Evolutionary conservation across 805 yeast species (phyloP), one percentile per base, ranked within the genome.

Genomic region (Barnettozyma populi): DNA sequence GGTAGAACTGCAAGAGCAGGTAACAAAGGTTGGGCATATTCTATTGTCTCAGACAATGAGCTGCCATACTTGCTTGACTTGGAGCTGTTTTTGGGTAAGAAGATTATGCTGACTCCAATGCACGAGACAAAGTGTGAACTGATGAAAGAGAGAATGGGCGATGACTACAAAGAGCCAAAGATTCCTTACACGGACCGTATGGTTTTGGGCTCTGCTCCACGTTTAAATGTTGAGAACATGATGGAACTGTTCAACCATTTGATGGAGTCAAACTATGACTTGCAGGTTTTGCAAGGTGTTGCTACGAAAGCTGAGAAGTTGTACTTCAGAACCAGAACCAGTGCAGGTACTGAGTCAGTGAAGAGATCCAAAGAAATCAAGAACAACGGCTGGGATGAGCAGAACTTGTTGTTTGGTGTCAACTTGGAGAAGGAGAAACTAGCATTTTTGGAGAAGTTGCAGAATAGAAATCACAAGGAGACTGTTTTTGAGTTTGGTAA

Each of bases 1-100:
- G 99, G 99, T 66, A 84, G 99, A 76, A 94, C 99, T 41, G 99
- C 99, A 10, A 86, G 99, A 76, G 99, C 99, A 8, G 99, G 99
- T 64, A 85, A 89, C 64, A 81, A 78, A 57, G 99, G 99, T 62
- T 90, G 97, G 95, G 99, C 99, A 0, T 94, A 87, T 64, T 84
- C 97, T 3, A 79, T 94, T 51, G 84, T 90, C 7, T 75, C 82
- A 49, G 96, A 90, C 54, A 74, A 79, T 47, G 99, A 94, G 64
- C 68, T 92, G 48, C 96, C 99, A 10, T 94, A 92, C 58, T 67
- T 94, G 45, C 73, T 92, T 43, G 99, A 94, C 66, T 73, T 94
- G 57, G 98, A 94, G 63, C 65, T 94, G 40, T 92, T 94, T 60
- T 70, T 94, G 57, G 97, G 97, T 7, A 79, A 84, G 59, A 89